phyloP scores from a whole-genome alignment of 176 grass and related monocot genomes.

The Calamus simplicifolius region DNA sequence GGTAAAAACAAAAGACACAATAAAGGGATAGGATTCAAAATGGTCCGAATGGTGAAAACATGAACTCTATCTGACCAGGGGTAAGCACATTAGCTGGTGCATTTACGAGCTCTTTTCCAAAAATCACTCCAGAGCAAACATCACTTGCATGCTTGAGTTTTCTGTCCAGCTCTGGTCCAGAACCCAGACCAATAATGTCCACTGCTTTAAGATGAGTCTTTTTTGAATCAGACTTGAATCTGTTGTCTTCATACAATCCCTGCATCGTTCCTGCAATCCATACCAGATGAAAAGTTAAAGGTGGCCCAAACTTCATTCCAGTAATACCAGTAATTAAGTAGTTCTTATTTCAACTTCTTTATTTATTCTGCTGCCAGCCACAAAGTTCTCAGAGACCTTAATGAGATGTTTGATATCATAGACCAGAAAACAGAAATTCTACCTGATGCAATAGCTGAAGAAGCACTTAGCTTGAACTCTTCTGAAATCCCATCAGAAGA shows the following conservation, averaged over 20 bases:
- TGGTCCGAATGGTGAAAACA: not conserved
- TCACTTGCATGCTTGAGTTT: conserved; percentile 75
- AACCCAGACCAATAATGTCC: conserved; percentile 76
- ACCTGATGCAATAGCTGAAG: conserved; percentile 76
- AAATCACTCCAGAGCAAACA: conserved; percentile 76
- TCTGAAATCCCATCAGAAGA: conserved; percentile 38
- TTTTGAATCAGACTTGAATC: conserved; percentile 86
- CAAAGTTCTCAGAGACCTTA: too few relatives aligned
- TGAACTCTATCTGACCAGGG: conserved; percentile 50
- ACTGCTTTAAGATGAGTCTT: conserved; percentile 72
- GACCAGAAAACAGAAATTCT: not conserved
- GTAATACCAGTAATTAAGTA: not conserved
- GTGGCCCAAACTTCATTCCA: not conserved
- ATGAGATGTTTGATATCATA: too few relatives aligned
- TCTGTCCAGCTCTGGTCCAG: conserved; percentile 48
- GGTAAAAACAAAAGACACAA: too few relatives aligned
- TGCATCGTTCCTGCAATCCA: conserved; percentile 58
- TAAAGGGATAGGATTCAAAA: too few relatives aligned
- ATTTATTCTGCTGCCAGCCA: too few relatives aligned
- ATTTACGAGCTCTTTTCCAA: conserved; percentile 96
- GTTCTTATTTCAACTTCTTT: too few relatives aligned
- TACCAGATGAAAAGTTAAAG: not conserved
- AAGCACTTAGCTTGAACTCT: conserved; percentile 46
- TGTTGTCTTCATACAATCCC: conserved; percentile 74
- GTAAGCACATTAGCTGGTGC: conserved; percentile 95